Base-by-base conservation (phyloP, 495 filamentous ascomycete genomes). In the Barbatosphaeria neglecta region DNA sequence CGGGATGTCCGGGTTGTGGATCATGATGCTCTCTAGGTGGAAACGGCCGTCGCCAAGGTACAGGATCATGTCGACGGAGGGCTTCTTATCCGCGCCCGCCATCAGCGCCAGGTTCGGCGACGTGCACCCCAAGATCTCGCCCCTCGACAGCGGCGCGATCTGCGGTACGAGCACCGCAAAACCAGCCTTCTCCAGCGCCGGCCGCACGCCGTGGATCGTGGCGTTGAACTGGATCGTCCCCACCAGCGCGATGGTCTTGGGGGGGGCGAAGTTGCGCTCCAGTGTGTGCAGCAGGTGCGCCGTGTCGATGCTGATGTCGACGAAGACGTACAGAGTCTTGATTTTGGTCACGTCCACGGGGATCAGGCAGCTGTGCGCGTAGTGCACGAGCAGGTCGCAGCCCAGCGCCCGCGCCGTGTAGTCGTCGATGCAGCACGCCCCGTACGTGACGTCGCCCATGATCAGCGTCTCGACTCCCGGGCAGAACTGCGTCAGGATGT, bases 201-300 rank as follows among this genome's bases (percentile, higher is more conserved):
- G 71, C 45, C 79, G 79, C 9, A 90, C 74, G 15, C 81, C 83
- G 63, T 99, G 92, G 22, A 99, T 80, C 0, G 92, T 94, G 6
- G 87, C 84, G 64, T 99, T 99, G 73, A 99, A 99, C 56, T 99
- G 92, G 49, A 99, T 99, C 4, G 92, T 99, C 15, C 90, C 92
- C 0, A 99, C 89, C 48, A 95, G 76, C 4, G 93, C 92, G 39
- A 99, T 78, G 1, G 82, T 87, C 60, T 92, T 92, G 3, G 85
- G 86, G 0, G 84, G 57, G 7, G 78, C 67, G 58, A 97, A 95
- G 60, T 96, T 97, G 22, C 86, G 80, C 56, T 87, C 83, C n/a
- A 99, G 61, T 0, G 90, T 93, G 0, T 82, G 82, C 20, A 95
- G 59, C 2, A 99, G 76, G 61, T 99, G 92, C 4, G 76, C 57